These are phyloP conservation scores for Rhizopogon vulgaris DNA, from an alignment of 768 basidiomycete species.

Conservation along the genomic window DNA sequence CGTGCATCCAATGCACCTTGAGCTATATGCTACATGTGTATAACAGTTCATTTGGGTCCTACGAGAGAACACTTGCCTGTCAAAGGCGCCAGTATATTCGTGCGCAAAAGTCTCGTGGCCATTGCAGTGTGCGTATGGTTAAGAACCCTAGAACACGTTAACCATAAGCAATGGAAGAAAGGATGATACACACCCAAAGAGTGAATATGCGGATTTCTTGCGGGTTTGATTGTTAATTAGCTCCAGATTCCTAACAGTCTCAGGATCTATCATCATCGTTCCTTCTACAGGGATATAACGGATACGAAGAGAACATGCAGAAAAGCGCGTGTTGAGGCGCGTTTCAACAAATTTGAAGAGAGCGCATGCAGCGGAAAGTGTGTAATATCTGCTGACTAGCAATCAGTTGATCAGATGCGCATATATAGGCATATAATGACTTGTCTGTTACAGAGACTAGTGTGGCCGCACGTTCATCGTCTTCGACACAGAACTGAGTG, in stretches of 20 bases:
- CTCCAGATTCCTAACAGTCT: constrained; percentile 85
- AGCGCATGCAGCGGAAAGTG: constrained; percentile 79
- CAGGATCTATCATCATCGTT: constrained; percentile 91
- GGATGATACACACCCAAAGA: constrained; percentile 59
- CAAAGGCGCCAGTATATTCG: constrained; percentile 77
- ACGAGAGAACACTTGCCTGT: constrained; percentile 41
- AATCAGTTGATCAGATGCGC: background rate
- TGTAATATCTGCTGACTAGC: constrained; percentile 62
- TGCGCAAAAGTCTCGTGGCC: constrained; percentile 75
- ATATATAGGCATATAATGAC: constrained; percentile 38
- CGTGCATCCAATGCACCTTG: constrained; percentile 66
- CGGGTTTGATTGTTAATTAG: constrained; percentile 70
- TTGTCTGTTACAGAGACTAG: constrained; percentile 77
- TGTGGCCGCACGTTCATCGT: constrained; percentile 76
- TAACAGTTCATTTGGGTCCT: background rate
- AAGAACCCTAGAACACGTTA: constrained; percentile 40
- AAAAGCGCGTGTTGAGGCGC: constrained; percentile 64
- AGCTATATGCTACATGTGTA: constrained; percentile 3
- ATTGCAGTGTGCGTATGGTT: constrained; percentile 89
- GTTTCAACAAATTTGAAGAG: constrained; percentile 81
- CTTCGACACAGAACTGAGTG: constrained; percentile 69
- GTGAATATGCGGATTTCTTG: constrained; percentile 64
- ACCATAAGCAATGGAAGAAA: background rate
- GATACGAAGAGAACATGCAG: constrained; percentile 64
- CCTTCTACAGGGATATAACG: constrained; percentile 78